A percentile compares a stretch with the other conserved stretches of the same genome.
phyloP scores from a whole-genome alignment of 352 stramenopile genomes.

The Pythium periplocum region DNA sequence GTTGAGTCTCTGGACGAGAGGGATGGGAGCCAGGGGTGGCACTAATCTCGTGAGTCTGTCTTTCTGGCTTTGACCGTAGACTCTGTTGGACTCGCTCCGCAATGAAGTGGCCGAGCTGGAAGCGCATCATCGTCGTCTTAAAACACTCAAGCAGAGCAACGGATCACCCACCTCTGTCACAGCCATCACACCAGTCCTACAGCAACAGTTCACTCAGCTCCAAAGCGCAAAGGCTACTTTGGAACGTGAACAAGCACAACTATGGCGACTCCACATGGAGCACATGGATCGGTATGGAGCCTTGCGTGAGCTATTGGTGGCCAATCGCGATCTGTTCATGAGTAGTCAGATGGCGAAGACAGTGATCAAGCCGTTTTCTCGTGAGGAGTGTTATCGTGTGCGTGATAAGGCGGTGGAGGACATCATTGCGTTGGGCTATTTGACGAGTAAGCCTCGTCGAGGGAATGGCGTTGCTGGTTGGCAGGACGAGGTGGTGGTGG shows the following conservation, averaged over 20 bases:
- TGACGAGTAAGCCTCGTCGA: not conserved
- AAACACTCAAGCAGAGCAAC: constrained; percentile 8
- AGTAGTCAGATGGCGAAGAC: not conserved
- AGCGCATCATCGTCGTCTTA: constrained; percentile 8
- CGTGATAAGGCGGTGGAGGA: constrained; percentile 10
- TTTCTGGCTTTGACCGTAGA: not conserved
- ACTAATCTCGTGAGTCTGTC: no score
- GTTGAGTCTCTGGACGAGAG: no score
- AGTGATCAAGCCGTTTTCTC: constrained; percentile 20
- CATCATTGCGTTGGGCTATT: constrained; percentile 6
- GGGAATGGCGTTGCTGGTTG: constrained; percentile 14
- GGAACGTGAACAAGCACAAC: no score
- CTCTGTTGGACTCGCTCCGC: constrained; percentile 15
- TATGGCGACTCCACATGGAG: no score
- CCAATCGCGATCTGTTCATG: constrained; percentile 16
- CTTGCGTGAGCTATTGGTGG: constrained; percentile 2
- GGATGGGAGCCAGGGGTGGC: no score
- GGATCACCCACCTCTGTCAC: not conserved
- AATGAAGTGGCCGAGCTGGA: constrained; percentile 18
- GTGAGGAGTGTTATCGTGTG: constrained; percentile 9
- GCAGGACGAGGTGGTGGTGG: constrained; percentile 18
- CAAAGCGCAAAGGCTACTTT: no score
- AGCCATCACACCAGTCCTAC: no score
- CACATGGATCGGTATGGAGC: no score
- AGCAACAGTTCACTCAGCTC: constrained; percentile 3